Evolutionary conservation across 176 grass and related monocot genomes (phyloP), one percentile per base, ranked within the genome.

Genomic region (Aegilops bicornis): DNA sequence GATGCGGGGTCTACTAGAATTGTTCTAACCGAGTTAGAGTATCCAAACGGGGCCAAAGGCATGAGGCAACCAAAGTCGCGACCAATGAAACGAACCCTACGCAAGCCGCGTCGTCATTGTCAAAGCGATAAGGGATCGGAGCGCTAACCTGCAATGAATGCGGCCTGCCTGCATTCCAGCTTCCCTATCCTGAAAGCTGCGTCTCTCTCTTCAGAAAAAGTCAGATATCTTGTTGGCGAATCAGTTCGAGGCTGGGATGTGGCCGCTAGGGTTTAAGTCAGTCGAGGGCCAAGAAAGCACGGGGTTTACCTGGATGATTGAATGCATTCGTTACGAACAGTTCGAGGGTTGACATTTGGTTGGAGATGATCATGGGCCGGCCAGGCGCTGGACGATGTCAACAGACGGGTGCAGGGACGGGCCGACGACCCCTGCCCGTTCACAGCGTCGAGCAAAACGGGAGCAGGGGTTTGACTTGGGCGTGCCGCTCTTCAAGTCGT

Each of bases 301-400:
- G 2, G 50, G 50, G 16, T 19, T 54, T 54, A 54, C 16, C 1
- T 54, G 16, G 50, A 7, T 54, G 50, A 54, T 54, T 19, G 16
- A 19, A 7, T 87, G 85, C 76, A 15, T 83, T 87, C 61, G 16
- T 36, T 64, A 79, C 66, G 75, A 88, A 77, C 4, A 39, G 33
- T 91, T 88, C 77, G 77, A 88, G 52, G 52, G 70, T 65, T 91
- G 82, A 91, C 86, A 77, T 88, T 72, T 63, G 16, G 8, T 30
- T 8, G 35, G 54, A 7, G 63, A 7, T 16, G 42, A 79, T 83
- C 24, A 19, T 76, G 69, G 77, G 87, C 42, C 69, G 69, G 43
- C 72, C 39, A 39, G 35, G 68, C 87, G 15, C 45, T 25, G 63
- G 75, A 69, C n/a, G 74, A 20, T 60, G 72, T 86, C 85, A 52